Evolutionary conservation across 345 rosid species (phyloP), one percentile per base, ranked within the genome.

Genomic region (Erucastrum elatum): DNA sequence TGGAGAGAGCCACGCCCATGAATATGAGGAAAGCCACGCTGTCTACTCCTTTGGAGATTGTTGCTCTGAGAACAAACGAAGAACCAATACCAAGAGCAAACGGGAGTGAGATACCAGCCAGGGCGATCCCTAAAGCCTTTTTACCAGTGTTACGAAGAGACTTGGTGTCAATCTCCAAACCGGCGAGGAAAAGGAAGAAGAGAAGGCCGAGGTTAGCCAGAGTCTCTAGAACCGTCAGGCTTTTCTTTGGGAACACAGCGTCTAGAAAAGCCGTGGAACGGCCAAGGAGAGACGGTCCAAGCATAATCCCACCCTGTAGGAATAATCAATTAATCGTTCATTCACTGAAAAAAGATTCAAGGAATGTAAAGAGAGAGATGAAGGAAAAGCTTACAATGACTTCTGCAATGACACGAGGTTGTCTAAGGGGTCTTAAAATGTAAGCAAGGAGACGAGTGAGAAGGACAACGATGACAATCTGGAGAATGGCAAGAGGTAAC

Each of bases 1-100:
- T 91, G 4, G 97, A 91, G 44, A 91, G 90, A 13, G 94, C 90
- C 46, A 91, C 94, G 6, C 97, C 97, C 95, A 91, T 90, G 88
- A 90, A 91, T 26, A 91, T 85, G 27, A 90, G 90, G 64, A 90
- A 87, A 1, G 95, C 75, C 0, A 85, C 63, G 13, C 63, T 59
- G 41, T 84, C 55, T 4, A 83, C 93, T 49, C 90, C 90, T 72
- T 87, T 73, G n/a, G 86, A 73, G 29, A 91, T 84, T 1, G 87
- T 88, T 29, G 77, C 85, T 8, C 74, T 76, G 9, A 88, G 87
- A 41, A 82, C 60, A 11, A 83, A 81, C 0, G 97, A 91, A 53
- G 88, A 64, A 6, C 95, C 97, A 49, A 90, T 84, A 37, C 97
- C 95, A 58, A 91, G 64, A 13, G 83, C 69, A 77, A 91, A 91